Base-by-base conservation (phyloP, 257 asterid species). In the Eustoma russellianum region DNA sequence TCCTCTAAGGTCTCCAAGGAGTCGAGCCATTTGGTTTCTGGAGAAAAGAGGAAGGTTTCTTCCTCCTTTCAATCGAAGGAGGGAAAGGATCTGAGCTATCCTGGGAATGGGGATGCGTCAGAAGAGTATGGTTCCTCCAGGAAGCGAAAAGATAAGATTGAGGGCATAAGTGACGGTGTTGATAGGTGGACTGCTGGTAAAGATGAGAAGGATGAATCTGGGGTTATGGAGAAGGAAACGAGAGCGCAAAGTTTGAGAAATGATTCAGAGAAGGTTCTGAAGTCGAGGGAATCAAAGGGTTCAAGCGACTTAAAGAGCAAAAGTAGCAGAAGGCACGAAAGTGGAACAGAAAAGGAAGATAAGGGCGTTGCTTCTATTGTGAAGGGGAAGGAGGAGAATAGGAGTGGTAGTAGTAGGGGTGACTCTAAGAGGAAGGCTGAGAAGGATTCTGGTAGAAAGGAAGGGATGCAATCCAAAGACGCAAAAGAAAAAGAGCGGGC, bases 391-490 rank as follows among this genome's bases (percentile, higher is more conserved):
- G 84, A 83, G 59, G 51, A 73, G 76, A 74, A 76, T 57, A 68
- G 67, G 46, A 79, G 72, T 72, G 76, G 80, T 54, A 49, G 60
- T 43, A 94, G 67, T 66, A 77, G 82, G 63, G 28, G 44, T 24
- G 99, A 85, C 56, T 75, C 94, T 0, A 92, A 76, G 82, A 73
- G 90, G 80, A 92, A 76, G 71, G 76, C 86, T 34, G 97, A 88
- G 70, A 80, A 79, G 77, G 96, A 86, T 70, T 77, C 82, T 60
- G 60, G 72, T 15, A 70, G 92, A 53, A 91, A 71, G 63, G 97
- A 89, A 50, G 80, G 77, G 60, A 85, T 71, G 77, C 92, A 83
- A 35, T 57, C 53, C 13, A 87, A 83, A 77, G 97, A 83, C 63
- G 70, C 54, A 34, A 84, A 79, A 70, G 97, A 83, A 57, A 92